Percentiles rank a stretch among this genome's conserved stretches.
These are phyloP conservation scores for Pseudocohnilembus persalinus DNA, from an alignment of 169 alveolate genomes.

Conservation along the genomic window DNA sequence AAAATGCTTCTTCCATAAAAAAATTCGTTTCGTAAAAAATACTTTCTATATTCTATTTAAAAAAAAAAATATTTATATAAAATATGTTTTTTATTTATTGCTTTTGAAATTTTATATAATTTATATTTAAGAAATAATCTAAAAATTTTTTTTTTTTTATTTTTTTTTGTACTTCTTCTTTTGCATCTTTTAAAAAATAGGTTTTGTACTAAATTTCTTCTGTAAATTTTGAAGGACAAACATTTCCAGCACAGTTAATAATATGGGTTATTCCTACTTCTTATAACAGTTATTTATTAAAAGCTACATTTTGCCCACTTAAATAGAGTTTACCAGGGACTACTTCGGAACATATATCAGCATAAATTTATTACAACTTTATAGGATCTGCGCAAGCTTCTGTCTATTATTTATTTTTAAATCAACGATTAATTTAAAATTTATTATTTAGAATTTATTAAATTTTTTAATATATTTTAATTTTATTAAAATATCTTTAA, in stretches of 20 bases:
- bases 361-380: slow-evolving; percentile 15
- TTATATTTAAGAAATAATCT: too few relatives aligned
- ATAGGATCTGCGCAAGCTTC: not conserved
- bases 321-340: slow-evolving; percentile 73
- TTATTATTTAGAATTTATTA: too few relatives aligned
- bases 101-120: too few relatives aligned
- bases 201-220: slow-evolving; percentile 58
- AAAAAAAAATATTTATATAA: too few relatives aligned
- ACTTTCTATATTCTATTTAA: slow-evolving; percentile 70
- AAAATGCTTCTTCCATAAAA: slow-evolving; percentile 63
- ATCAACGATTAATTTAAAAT: too few relatives aligned
- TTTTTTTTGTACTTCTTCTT: slow-evolving; percentile 49
- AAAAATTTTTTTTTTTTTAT: not conserved
- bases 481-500: too few relatives aligned
- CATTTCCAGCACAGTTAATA: slow-evolving; percentile 83
- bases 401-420: too few relatives aligned
- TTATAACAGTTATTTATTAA: slow-evolving; percentile 55
- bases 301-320: slow-evolving; percentile 72
- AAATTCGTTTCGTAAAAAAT: slow-evolving; percentile 75
- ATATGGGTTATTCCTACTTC: slow-evolving; percentile 77
- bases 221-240: slow-evolving; percentile 67
- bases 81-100: too few relatives aligned
- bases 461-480: too few relatives aligned
- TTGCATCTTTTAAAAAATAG: slow-evolving; percentile 74
- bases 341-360: slow-evolving; percentile 70